Evolutionary conservation across 306 rosid species (phyloP).

Genomic region (Ammopiptanthus mongolicus): DNA sequence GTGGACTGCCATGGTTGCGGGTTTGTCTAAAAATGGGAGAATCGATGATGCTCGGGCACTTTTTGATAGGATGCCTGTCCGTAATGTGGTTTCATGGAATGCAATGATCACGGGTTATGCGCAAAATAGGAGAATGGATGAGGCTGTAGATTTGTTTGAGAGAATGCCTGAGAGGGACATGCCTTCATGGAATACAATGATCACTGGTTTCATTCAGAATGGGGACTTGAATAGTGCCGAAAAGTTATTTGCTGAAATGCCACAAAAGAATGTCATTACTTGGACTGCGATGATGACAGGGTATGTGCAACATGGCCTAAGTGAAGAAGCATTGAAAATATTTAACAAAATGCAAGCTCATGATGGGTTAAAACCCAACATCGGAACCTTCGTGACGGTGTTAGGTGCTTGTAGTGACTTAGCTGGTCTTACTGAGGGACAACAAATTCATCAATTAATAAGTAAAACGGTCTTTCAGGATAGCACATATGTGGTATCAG

Average conservation of each 20-base stretch:
- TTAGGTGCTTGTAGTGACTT: constrained; percentile 47
- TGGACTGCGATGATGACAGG: too few species aligned
- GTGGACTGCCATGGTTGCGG: constrained; percentile 42
- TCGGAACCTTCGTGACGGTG: constrained; percentile 42
- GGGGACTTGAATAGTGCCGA: constrained; percentile 31
- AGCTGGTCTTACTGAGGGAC: constrained; percentile 44
- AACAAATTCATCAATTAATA: constrained; percentile 43
- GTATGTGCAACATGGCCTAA: too few species aligned
- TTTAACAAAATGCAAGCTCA: constrained; percentile 32
- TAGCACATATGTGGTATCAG: constrained; percentile 30
- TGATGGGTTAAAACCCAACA: constrained; percentile 32
- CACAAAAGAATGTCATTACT: too few species aligned
- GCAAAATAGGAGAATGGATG: constrained; percentile 34
- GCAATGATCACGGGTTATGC: constrained; percentile 32
- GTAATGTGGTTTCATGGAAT: constrained; percentile 42
- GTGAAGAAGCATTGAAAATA: constrained; percentile 38
- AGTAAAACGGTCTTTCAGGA: constrained; percentile 40
- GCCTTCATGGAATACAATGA: constrained; percentile 51
- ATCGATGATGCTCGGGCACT: constrained; percentile 36
- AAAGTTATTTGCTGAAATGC: constrained; percentile 36
- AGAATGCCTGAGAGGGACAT: constrained; percentile 41
- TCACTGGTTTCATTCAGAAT: constrained; percentile 37
- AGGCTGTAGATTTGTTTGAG: constrained; percentile 37
- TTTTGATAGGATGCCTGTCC: constrained; percentile 37
- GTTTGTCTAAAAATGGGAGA: constrained; percentile 33